Conservation (phyloP, 371 early-diverging fungal species). For the Mortierella sp. region DNA sequence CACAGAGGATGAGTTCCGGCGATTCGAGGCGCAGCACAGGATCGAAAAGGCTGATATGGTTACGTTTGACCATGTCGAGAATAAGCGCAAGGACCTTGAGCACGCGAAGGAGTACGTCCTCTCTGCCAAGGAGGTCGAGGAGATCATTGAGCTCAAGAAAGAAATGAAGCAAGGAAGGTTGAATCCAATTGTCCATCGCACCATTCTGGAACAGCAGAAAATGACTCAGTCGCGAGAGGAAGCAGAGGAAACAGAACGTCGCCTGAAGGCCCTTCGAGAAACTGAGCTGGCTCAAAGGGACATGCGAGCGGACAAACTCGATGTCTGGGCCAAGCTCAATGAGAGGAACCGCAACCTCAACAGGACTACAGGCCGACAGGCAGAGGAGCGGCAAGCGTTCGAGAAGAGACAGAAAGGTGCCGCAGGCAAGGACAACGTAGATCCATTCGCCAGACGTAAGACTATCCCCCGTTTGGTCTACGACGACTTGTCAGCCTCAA, state of each 20-base stretch:
- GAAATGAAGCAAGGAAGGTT: slow-evolving; percentile 67
- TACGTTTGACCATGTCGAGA: slow-evolving; percentile 63
- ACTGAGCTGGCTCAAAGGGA: slow-evolving; percentile 40
- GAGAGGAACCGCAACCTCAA: slow-evolving; percentile 53
- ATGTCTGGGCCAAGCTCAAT: slow-evolving; percentile 67
- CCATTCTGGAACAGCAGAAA: slow-evolving; percentile 39
- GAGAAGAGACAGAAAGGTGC: slow-evolving; percentile 20
- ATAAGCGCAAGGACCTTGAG: slow-evolving; percentile 67
- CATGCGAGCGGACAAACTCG: slow-evolving; percentile 51
- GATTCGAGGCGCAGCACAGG: slow-evolving; percentile 64
- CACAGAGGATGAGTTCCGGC: slow-evolving; percentile 74
- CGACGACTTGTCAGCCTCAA: slow-evolving; percentile 21
- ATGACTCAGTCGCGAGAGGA: slow-evolving; percentile 34
- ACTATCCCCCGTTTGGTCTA: slow-evolving; percentile 38
- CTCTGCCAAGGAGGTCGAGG: slow-evolving; percentile 68
- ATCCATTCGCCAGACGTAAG: slow-evolving; percentile 56
- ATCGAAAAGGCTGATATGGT: slow-evolving; percentile 63
- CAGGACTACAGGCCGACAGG: slow-evolving; percentile 37
- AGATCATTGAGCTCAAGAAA: slow-evolving; percentile 62
- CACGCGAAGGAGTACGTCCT: slow-evolving; percentile 73
- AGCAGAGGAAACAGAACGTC: slow-evolving; percentile 34
- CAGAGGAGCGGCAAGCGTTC: slow-evolving; percentile 29
- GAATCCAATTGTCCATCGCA: slow-evolving; percentile 54
- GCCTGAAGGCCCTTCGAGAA: slow-evolving; percentile 48
- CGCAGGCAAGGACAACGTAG: slow-evolving; percentile 18